Percentiles rank a stretch among this genome's conserved stretches.
These are phyloP conservation scores for Sphagnum tenellum DNA, from an alignment of 225 moss, liverwort and hornwort species.

Conservation along the genomic window DNA sequence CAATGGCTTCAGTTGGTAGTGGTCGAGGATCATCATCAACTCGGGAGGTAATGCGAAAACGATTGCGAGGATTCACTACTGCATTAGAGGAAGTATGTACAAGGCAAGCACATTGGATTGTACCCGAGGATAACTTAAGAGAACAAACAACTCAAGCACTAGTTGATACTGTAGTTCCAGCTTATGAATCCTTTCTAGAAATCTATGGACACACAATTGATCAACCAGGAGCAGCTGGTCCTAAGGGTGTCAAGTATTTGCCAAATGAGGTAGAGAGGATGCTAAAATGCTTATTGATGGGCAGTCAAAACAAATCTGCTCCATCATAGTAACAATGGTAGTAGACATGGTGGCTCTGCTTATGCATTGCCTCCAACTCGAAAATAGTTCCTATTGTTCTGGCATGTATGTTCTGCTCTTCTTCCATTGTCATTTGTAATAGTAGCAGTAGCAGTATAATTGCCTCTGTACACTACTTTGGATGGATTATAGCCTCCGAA, in stretches of 20 bases:
- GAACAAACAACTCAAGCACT: slow-evolving; percentile 49
- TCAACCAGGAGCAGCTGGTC: slow-evolving; percentile 20
- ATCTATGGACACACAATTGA: slow-evolving; percentile 39
- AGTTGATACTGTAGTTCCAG: slow-evolving; percentile 69
- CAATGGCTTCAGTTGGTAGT: slow-evolving; percentile 31
- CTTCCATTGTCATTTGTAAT: no score
- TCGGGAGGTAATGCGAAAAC: slow-evolving; percentile 62
- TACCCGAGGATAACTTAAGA: slow-evolving; percentile 62
- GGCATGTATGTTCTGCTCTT: no score
- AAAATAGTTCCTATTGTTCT: no score
- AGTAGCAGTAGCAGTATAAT: no score
- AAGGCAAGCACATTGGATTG: slow-evolving; percentile 58
- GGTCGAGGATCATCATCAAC: slow-evolving; percentile 29
- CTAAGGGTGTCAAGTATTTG: slow-evolving; percentile 55
- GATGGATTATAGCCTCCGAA: no score
- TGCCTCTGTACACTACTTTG: no score
- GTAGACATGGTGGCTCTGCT: no score
- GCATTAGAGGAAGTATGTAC: slow-evolving; percentile 54
- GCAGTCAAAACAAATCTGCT: no score
- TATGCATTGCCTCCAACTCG: no score
- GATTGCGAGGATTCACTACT: slow-evolving; percentile 45
- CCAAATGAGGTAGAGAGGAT: slow-evolving; percentile 70
- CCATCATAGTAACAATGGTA: no score
- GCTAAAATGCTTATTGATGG: slow-evolving; percentile 12
- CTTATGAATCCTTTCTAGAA: slow-evolving; percentile 61